phyloP scores from a whole-genome alignment of 2,329 filamentous ascomycete genomes.

The Colletotrichum scovillei region DNA sequence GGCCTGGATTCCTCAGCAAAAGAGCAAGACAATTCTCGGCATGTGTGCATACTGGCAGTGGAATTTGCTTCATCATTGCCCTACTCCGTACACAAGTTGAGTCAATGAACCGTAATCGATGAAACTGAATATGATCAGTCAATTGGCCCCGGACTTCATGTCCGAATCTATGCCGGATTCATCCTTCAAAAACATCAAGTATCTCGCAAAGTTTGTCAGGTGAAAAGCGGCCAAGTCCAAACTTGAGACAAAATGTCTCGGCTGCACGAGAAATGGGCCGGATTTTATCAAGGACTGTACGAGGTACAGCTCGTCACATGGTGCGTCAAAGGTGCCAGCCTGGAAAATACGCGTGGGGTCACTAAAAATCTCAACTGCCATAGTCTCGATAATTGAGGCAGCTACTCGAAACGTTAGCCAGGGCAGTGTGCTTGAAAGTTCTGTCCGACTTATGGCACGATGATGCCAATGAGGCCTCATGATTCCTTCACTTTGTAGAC shows the following conservation, averaged over 20 bases:
- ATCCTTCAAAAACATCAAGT: neutral
- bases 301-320: neutral
- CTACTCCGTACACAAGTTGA: neutral
- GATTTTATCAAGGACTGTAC: slow-evolving; percentile 22
- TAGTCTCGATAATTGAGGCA: neutral
- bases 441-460: neutral
- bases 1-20: slow-evolving; percentile 2
- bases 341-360: no score
- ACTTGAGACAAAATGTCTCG: neutral
- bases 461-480: neutral
- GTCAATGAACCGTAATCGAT: neutral
- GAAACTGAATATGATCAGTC: neutral
- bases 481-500: neutral
- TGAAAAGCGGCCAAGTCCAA: neutral
- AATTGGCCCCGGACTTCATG: neutral
- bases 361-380: no score
- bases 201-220: neutral
- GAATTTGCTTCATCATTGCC: neutral
- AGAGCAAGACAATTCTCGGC: no score
- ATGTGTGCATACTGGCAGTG: neutral
- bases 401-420: neutral
- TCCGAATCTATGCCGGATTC: neutral
- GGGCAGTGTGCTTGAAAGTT: neutral
- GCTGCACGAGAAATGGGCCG: neutral
- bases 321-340: neutral